A percentile compares a stretch with the other conserved stretches of the same genome.
Conservation (phyloP, 345 rosid genomes). For the Rubroshorea leprosula region DNA sequence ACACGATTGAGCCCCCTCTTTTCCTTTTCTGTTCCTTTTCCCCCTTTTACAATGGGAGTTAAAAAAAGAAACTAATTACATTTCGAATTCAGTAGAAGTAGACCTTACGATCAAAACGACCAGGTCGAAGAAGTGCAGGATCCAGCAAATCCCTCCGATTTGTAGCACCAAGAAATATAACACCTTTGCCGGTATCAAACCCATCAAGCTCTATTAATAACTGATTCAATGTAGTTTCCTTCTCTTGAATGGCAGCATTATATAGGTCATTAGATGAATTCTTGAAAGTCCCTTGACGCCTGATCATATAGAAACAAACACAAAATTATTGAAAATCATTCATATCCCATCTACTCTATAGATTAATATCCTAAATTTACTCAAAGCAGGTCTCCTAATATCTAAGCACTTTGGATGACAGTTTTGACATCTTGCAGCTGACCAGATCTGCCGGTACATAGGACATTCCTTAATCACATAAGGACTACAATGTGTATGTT, state of each 20-base stretch:
- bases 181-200: slow-evolving; percentile 97
- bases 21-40: too few relatives aligned
- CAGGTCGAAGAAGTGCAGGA: slow-evolving; percentile 95
- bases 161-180: slow-evolving; percentile 90
- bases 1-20: too few relatives aligned
- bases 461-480: too few relatives aligned
- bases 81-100: slow-evolving; percentile 21
- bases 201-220: slow-evolving; percentile 96
- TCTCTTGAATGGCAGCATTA: slow-evolving; percentile 95
- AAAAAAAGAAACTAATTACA: background rate
- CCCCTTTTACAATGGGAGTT: background rate
- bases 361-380: background rate
- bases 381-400: background rate
- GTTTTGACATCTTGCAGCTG: too few relatives aligned
- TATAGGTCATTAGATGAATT: slow-evolving; percentile 68
- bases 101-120: slow-evolving; percentile 98
- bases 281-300: slow-evolving; percentile 91
- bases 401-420: too few relatives aligned
- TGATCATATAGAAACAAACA: slow-evolving; percentile 24
- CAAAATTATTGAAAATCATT: slow-evolving; percentile 5
- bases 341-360: slow-evolving; percentile 1
- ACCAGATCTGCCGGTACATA: too few relatives aligned
- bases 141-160: slow-evolving; percentile 88
- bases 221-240: slow-evolving; percentile 96
- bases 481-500: too few relatives aligned